phyloP scores from a whole-genome alignment of 352 stramenopile genomes.

The Aphanomyces astaci region DNA sequence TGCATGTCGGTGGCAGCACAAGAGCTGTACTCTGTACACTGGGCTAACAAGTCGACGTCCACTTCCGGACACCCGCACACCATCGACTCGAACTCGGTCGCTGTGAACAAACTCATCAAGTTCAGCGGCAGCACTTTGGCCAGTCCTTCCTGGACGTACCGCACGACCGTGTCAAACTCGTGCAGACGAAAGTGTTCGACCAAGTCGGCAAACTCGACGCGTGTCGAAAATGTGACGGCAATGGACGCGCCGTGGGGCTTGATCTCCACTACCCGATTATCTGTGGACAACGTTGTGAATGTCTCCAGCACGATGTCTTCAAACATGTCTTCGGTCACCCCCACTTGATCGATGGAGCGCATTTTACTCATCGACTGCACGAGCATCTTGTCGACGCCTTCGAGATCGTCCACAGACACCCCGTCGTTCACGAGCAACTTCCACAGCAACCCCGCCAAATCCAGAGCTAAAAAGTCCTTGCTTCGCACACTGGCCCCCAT shows the following conservation, averaged over 20 bases:
- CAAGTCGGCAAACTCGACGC: constrained; percentile 69
- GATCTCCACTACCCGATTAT: constrained; percentile 72
- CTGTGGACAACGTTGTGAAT: constrained; percentile 83
- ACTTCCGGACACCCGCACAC: constrained; percentile 78
- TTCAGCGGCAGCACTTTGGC: constrained; percentile 66
- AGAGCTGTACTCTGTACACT: constrained; percentile 82
- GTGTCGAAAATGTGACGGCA: constrained; percentile 71
- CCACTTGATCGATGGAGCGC: constrained; percentile 60
- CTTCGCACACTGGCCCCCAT: constrained; percentile 83
- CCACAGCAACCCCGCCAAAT: constrained; percentile 84
- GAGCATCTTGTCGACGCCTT: constrained; percentile 75
- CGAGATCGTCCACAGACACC: constrained; percentile 71
- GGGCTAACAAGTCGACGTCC: constrained; percentile 69
- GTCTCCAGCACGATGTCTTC: constrained; percentile 86
- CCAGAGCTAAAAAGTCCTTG: constrained; percentile 83
- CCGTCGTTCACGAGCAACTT: constrained; percentile 77
- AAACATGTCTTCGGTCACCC: constrained; percentile 82
- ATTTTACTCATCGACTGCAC: constrained; percentile 85
- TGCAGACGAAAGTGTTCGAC: constrained; percentile 72
- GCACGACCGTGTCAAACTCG: constrained; percentile 59
- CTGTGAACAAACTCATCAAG: constrained; percentile 72
- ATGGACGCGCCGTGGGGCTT: constrained; percentile 49
- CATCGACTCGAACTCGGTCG: constrained; percentile 71
- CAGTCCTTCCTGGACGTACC: constrained; percentile 36
- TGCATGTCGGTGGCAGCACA: constrained; percentile 62